A percentile compares a stretch with the other conserved stretches of the same genome.
Conservation (phyloP, 257 asterid species). For the Sherardia arvensis region DNA sequence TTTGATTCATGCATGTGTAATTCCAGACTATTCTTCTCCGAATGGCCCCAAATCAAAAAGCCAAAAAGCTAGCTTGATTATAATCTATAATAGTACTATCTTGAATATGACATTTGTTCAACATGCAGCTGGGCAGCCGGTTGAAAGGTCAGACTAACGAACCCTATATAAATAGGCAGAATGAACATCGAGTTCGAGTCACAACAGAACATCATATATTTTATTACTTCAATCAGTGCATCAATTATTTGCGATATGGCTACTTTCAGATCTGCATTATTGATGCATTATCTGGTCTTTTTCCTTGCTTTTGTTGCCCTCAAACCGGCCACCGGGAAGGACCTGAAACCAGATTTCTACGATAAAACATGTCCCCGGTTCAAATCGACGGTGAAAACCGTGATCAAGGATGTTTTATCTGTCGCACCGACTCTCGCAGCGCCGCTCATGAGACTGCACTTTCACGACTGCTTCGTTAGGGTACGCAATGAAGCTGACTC, state of each 20-base stretch:
- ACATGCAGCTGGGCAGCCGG: not conserved
- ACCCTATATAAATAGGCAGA: not conserved
- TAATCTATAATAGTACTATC: not conserved
- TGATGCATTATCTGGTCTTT: not conserved
- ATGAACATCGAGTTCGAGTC: not conserved
- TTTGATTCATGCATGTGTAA: not conserved
- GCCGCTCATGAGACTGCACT: slow-evolving; percentile 39
- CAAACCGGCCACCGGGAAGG: slow-evolving; percentile 21
- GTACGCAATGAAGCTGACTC: slow-evolving; percentile 11
- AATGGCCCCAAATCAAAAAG: not conserved
- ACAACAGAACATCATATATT: not conserved
- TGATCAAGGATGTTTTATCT: slow-evolving; percentile 18
- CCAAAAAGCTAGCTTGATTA: not conserved
- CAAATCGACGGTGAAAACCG: slow-evolving; percentile 14
- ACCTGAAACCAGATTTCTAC: slow-evolving; percentile 26
- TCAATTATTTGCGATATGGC: slow-evolving; percentile 1
- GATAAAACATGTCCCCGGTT: slow-evolving; percentile 22
- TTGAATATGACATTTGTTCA: not conserved
- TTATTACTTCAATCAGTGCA: not conserved
- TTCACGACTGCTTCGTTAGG: slow-evolving; percentile 46
- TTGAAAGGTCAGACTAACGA: not conserved
- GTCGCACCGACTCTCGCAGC: slow-evolving; percentile 31
- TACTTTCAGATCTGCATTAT: not conserved
- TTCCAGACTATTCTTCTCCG: not conserved
- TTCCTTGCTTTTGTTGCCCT: slow-evolving; percentile 16